phyloP scores from a whole-genome alignment of 2,329 filamentous ascomycete species.

The Metarhizium album region DNA sequence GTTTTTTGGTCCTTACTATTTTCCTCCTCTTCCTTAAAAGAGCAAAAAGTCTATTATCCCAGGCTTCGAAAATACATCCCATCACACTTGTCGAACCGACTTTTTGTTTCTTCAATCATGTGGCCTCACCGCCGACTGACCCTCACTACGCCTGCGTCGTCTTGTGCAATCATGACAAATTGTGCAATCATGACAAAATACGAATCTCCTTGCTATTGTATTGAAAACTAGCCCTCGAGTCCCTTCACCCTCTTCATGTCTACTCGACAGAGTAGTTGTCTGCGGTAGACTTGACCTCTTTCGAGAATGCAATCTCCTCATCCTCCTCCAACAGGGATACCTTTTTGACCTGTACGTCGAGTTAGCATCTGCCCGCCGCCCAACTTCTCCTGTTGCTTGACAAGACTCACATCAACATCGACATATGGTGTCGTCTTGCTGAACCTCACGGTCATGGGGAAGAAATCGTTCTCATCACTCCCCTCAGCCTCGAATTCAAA shows the following conservation, averaged over 20 bases:
- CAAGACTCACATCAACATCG: constrained; percentile 75
- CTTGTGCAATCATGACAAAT: not conserved
- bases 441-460: constrained; percentile 92
- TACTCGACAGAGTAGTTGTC: constrained; percentile 72
- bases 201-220: not conserved
- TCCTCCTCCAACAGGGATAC: constrained; percentile 64
- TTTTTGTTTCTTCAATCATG: not conserved
- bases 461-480: constrained; percentile 86
- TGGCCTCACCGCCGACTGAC: not conserved
- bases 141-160: not conserved
- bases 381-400: not conserved
- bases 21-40: not conserved
- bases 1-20: not conserved
- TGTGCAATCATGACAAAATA: not conserved
- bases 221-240: not conserved
- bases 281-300: constrained; percentile 66
- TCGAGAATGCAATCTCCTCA: constrained; percentile 72
- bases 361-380: constrained; percentile 14
- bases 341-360: constrained; percentile 41
- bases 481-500: constrained; percentile 94
- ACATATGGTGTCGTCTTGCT: constrained; percentile 77
- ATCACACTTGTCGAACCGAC: not conserved
- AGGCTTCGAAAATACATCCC: not conserved
- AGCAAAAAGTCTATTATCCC: not conserved
- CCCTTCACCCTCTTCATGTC: not conserved